phyloP scores from a whole-genome alignment of 2,329 filamentous ascomycete genomes.

The Falciphora oryzae region DNA sequence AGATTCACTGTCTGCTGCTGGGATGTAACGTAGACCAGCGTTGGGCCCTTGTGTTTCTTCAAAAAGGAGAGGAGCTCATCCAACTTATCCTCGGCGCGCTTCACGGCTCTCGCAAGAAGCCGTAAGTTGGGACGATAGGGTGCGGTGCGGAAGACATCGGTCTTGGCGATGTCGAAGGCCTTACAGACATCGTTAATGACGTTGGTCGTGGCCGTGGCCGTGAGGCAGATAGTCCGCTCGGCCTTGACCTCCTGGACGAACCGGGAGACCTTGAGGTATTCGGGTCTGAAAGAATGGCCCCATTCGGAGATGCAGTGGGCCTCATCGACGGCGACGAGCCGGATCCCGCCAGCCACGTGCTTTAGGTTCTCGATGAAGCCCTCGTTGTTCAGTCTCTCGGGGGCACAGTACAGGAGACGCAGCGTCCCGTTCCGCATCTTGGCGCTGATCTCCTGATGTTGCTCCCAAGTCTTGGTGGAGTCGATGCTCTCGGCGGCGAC shows the following conservation, averaged over 20 bases:
- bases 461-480: constrained; percentile 69
- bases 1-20: constrained; percentile 44
- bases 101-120: constrained; percentile 34
- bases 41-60: constrained; percentile 43
- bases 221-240: constrained; percentile 87
- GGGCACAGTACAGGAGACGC: constrained; percentile 86
- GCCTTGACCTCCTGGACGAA: constrained; percentile 76
- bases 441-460: constrained; percentile 65
- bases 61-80: constrained; percentile 43
- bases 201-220: constrained; percentile 77
- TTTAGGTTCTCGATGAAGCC: constrained; percentile 70
- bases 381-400: constrained; percentile 75
- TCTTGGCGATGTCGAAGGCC: constrained; percentile 63
- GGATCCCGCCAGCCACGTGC: constrained; percentile 73
- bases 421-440: constrained; percentile 80
- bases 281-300: constrained; percentile 92
- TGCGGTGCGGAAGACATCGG: constrained; percentile 70
- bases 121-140: constrained; percentile 82
- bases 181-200: constrained; percentile 76
- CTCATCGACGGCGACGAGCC: constrained; percentile 84
- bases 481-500: constrained; percentile 78
- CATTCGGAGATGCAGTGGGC: constrained; percentile 97
- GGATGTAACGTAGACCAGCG: constrained; percentile 55
- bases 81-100: constrained; percentile 33
- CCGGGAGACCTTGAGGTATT: constrained; percentile 77